These are phyloP conservation scores for Ceratocystis colombiana DNA, from an alignment of 2,329 filamentous ascomycete species.

Conservation along the genomic window DNA sequence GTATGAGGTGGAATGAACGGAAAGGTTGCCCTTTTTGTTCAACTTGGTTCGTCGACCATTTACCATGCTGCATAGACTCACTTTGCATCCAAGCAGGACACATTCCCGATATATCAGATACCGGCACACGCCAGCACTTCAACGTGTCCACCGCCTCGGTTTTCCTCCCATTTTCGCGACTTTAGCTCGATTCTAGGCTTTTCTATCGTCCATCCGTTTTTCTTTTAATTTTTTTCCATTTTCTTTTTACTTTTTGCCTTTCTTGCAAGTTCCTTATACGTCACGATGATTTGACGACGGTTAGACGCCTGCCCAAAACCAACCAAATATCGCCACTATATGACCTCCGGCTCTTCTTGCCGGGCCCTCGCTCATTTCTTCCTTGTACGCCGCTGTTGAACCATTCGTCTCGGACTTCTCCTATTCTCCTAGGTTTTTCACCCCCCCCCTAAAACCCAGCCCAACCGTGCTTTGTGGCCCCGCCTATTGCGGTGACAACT, in stretches of 20 bases:
- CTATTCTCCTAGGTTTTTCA: no score
- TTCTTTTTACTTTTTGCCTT: neutral
- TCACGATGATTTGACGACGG: no score
- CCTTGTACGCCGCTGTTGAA: no score
- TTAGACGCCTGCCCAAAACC: no score
- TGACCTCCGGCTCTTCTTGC: no score
- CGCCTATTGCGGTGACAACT: neutral
- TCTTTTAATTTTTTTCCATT: neutral
- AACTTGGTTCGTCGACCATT: slow-evolving; percentile 17
- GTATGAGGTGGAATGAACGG: neutral
- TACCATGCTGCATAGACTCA: slow-evolving; percentile 16
- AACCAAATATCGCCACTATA: no score
- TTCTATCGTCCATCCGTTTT: neutral
- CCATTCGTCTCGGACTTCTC: no score
- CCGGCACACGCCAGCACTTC: no score
- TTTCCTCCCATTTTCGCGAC: neutral
- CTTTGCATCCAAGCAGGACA: slow-evolving; percentile 17
- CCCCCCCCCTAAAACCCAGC: neutral
- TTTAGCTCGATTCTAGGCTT: slow-evolving; percentile 3
- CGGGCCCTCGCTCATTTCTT: no score
- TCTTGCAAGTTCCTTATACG: neutral
- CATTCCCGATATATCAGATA: neutral
- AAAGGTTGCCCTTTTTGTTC: neutral
- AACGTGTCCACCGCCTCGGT: neutral
- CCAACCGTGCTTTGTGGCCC: neutral